These are phyloP conservation scores for Lachnellula willkommii DNA, from an alignment of 2,329 filamentous ascomycete species.

Conservation along the genomic window DNA sequence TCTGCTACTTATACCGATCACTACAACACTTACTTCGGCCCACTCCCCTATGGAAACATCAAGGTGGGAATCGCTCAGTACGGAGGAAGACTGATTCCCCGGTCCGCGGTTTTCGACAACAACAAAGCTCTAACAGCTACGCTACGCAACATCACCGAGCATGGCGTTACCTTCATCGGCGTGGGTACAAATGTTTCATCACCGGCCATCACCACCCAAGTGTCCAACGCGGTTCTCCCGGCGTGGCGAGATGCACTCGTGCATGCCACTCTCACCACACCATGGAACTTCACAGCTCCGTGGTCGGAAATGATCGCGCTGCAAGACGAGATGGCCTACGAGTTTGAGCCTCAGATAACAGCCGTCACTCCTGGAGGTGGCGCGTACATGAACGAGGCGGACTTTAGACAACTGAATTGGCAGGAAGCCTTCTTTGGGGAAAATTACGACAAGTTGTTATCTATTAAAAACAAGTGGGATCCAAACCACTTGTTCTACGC, in stretches of 20 bases:
- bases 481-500: slow-evolving; percentile 42
- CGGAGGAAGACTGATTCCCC: slow-evolving; percentile 41
- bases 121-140: slow-evolving; percentile 19
- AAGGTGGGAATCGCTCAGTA: slow-evolving; percentile 31
- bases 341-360: slow-evolving; percentile 32
- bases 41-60: slow-evolving; percentile 28
- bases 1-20: slow-evolving; percentile 27
- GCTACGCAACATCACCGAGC: slow-evolving; percentile 32
- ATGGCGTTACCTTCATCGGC: slow-evolving; percentile 32
- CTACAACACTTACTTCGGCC: slow-evolving; percentile 30
- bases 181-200: slow-evolving; percentile 31
- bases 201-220: slow-evolving; percentile 10
- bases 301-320: slow-evolving; percentile 27
- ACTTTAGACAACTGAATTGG: slow-evolving; percentile 41
- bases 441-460: slow-evolving; percentile 39
- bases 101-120: slow-evolving; percentile 29
- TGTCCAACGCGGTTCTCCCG: slow-evolving; percentile 37
- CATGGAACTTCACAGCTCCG: slow-evolving; percentile 32
- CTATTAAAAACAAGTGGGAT: slow-evolving; percentile 49
- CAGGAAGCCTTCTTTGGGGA: slow-evolving; percentile 42
- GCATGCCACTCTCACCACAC: slow-evolving; percentile 29
- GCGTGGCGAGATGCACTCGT: slow-evolving; percentile 37
- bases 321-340: slow-evolving; percentile 31
- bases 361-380: slow-evolving; percentile 38
- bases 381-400: slow-evolving; percentile 48